A percentile compares a stretch with the other conserved stretches of the same genome.
Conservation (phyloP, 345 rosid genomes). For the Brassica incana region DNA sequence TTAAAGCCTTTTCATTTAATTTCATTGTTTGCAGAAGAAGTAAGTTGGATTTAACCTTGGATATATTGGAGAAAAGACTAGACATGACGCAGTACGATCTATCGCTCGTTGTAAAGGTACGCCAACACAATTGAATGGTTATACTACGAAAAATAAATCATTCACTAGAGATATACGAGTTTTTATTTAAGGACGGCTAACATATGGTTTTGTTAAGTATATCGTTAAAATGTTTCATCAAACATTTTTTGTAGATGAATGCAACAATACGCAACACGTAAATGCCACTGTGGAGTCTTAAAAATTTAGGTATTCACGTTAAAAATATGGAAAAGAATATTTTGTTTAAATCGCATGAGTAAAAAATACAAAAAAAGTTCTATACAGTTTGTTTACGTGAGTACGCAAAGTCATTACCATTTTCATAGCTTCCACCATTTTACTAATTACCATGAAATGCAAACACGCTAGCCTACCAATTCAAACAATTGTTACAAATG, state of each 20-base stretch:
- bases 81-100: background rate
- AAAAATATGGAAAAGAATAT: background rate
- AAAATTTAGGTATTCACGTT: background rate
- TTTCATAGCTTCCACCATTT: background rate
- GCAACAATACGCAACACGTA: background rate
- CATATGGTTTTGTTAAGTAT: background rate
- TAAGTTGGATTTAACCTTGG: background rate
- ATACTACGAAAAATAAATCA: background rate
- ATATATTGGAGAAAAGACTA: background rate
- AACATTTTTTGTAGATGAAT: background rate
- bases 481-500: background rate
- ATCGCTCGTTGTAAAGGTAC: constrained; percentile 1
- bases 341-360: background rate
- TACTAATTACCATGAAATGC: background rate
- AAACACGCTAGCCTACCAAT: background rate
- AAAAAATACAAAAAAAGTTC: background rate
- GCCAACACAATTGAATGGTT: background rate
- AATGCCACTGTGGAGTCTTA: background rate
- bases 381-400: background rate
- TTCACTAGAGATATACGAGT: background rate
- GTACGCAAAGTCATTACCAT: background rate
- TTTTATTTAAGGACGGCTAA: background rate
- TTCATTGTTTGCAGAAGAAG: constrained; percentile 4
- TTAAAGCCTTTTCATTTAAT: background rate
- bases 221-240: background rate